Evolutionary conservation across 208 protist genomes (phyloP), one percentile per base, ranked within the genome.

Genomic region (Phytomonas francai): DNA sequence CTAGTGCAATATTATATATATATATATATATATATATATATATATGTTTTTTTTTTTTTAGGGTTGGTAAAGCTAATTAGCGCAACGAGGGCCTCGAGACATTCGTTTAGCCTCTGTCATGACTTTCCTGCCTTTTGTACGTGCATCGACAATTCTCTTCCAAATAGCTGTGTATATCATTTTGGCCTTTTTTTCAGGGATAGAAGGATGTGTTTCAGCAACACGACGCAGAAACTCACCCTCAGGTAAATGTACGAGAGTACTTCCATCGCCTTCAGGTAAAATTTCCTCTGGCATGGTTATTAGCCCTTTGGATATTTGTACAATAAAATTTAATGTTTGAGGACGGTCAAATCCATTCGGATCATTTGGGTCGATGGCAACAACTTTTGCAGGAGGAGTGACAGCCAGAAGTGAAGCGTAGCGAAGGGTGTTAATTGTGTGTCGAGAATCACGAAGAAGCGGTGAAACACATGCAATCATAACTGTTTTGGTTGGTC

Each of bases 391-490:
- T 8, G 88, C 71, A 3, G 90, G 80, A 16, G 83, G 88, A 4
- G 88, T 81, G 19, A 92, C 78, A 19, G 88, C 83, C 5, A 97
- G 84, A 31, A 94, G 63, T 0, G 84, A 86, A 2, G 87, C 92
- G 77, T 97, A 97, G 14, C 92, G 81, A 61, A 97, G 74, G 0
- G 92, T 97, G 67, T 93, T 94, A 58, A 94, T 91, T 16, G 87
- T 96, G 69, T 94, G 89, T 2, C 89, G 76, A 7, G 88, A 78
- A 70, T 97, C 92, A 32, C 89, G 78, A 54, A 94, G 77, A 22
- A 96, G 74, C n/a, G 89, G 89, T 27, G 88, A 95, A 67, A 96
- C 84, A 70, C 91, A 96, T 12, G 89, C 92, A 72, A 97, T 95
- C 71, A 97, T 76, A 7, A 94, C 90, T 4, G 91, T 96, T 72